A percentile compares a stretch with the other conserved stretches of the same genome.
These are phyloP conservation scores for Aureobasidium subglaciale DNA, from an alignment of 2,329 filamentous ascomycete genomes.

Conservation along the genomic window DNA sequence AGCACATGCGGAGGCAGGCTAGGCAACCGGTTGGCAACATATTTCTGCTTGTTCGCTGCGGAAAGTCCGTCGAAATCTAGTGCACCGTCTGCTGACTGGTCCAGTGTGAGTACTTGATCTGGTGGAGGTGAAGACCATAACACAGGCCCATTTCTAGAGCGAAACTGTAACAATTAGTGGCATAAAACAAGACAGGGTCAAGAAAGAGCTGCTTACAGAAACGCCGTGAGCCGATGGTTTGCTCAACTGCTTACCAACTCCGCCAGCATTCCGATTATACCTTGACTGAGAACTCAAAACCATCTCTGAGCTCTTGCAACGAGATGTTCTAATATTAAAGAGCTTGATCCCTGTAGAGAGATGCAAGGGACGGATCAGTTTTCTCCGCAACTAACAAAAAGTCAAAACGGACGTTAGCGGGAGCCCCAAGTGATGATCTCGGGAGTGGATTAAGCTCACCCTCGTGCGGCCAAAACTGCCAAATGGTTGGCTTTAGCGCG, in stretches of 20 bases:
- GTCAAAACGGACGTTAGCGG: conserved; percentile 15
- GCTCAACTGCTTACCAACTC: not conserved
- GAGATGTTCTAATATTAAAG: not conserved
- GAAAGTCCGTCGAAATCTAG: not conserved
- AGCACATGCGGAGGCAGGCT: not conserved
- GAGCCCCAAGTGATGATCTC: conserved; percentile 1
- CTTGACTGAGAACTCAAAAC: not conserved
- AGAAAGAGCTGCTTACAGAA: not conserved
- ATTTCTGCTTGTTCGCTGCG: not conserved
- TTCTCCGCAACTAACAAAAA: conserved; percentile 12
- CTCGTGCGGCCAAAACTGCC: conserved; percentile 13
- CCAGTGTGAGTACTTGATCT: not conserved
- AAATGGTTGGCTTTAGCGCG: conserved; percentile 7
- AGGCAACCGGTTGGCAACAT: not conserved
- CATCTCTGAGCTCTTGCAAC: not conserved
- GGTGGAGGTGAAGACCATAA: not conserved
- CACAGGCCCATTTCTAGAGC: not conserved
- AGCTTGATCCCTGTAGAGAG: conserved; percentile 1
- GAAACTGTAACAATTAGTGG: not conserved
- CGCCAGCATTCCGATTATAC: not conserved
- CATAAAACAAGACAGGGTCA: not conserved
- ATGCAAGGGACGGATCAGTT: conserved; percentile 13
- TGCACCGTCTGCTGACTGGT: not conserved
- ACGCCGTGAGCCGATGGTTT: not conserved
- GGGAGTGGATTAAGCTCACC: conserved; percentile 13